These are phyloP conservation scores for Pythium aristosporum DNA, from an alignment of 352 stramenopile species.

Conservation along the genomic window DNA sequence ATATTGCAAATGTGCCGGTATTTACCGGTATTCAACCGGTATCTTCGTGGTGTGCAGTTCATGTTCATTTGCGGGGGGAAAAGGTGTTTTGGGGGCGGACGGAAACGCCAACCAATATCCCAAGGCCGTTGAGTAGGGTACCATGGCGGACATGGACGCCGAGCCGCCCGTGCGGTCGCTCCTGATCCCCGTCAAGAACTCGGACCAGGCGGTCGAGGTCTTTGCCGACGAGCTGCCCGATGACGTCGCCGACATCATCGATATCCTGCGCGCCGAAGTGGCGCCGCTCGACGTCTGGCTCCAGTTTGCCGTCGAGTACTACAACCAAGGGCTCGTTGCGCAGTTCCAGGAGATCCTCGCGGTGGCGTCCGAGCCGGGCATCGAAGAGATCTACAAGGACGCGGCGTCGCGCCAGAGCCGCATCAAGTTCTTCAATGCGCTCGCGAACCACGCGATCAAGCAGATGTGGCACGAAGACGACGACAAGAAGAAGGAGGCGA, in stretches of 20 bases:
- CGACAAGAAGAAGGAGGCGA: conserved; percentile 81
- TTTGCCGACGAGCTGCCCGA: conserved; percentile 89
- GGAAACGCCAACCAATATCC: neutral
- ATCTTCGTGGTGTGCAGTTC: conserved; percentile 15
- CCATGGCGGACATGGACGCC: conserved; percentile 27
- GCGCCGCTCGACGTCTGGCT: conserved; percentile 91
- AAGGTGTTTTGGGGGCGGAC: neutral
- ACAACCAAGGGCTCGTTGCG: conserved; percentile 75
- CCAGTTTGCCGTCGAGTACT: conserved; percentile 90
- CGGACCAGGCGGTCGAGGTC: conserved; percentile 87
- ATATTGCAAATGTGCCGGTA: neutral
- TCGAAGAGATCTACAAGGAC: conserved; percentile 89
- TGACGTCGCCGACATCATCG: conserved; percentile 91
- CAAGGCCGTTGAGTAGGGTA: conserved; percentile 1
- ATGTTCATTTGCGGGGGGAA: neutral
- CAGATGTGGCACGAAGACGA: conserved; percentile 90
- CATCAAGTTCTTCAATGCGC: conserved; percentile 89
- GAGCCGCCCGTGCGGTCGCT: conserved; percentile 54
- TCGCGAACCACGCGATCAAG: conserved; percentile 84
- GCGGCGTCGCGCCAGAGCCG: conserved; percentile 78
- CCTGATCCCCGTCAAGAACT: conserved; percentile 91
- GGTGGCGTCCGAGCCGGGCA: conserved; percentile 77
- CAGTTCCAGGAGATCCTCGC: conserved; percentile 88
- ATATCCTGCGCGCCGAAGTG: conserved; percentile 89
- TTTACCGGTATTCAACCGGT: conserved; percentile 10